Conservation (phyloP, 148 eudicot species). For the Heliosperma pusillum region DNA sequence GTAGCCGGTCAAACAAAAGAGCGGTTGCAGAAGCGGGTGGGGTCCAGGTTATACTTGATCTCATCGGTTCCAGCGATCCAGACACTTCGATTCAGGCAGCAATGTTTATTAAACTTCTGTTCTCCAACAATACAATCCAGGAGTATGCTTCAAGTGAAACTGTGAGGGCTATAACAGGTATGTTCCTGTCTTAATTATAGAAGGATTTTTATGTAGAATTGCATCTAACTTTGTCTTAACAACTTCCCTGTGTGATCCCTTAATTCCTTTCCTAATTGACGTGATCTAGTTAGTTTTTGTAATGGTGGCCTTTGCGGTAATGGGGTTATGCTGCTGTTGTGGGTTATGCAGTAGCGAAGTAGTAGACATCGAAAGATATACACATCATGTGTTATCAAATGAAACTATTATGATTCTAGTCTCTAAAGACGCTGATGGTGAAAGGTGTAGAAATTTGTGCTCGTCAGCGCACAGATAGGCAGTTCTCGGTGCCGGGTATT, state of each 20-base stretch:
- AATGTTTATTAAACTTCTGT: conserved; percentile 90
- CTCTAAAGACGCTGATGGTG: no score
- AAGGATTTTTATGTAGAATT: background rate
- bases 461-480: no score
- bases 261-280: background rate
- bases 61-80: conserved; percentile 93
- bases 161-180: conserved; percentile 98
- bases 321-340: no score
- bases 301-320: background rate
- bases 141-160: conserved; percentile 99
- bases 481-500: no score
- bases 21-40: conserved; percentile 99
- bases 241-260: background rate
- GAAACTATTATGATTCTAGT: no score
- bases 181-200: conserved; percentile 5
- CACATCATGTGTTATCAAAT: background rate
- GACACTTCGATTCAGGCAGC: conserved; percentile 96
- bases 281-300: background rate
- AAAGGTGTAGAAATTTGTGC: no score
- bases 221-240: background rate
- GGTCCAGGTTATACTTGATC: conserved; percentile 89
- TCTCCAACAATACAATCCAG: conserved; percentile 92
- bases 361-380: background rate
- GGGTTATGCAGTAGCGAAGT: no score
- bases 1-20: conserved; percentile 90